A percentile compares a stretch with the other conserved stretches of the same genome.
phyloP scores from a whole-genome alignment of 768 basidiomycete genomes.

The Pulveroboletus sp. region DNA sequence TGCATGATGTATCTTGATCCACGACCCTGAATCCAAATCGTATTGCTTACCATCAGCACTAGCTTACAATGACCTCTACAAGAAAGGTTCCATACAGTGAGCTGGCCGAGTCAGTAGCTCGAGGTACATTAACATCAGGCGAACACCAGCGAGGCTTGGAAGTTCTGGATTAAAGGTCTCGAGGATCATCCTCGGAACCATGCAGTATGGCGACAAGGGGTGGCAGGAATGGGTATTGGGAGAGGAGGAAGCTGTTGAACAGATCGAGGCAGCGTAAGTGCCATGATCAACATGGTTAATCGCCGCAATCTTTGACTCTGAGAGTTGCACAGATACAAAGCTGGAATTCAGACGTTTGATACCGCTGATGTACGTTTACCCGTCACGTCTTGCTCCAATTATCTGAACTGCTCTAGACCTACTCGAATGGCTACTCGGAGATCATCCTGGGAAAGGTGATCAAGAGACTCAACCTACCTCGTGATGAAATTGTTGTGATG shows the following conservation, averaged over 20 bases:
- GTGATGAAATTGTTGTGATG: slow-evolving; percentile 72
- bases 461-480: slow-evolving; percentile 59
- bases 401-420: slow-evolving; percentile 36
- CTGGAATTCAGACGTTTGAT: slow-evolving; percentile 34
- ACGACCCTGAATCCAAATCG: neutral
- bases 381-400: neutral
- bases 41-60: neutral
- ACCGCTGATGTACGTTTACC: slow-evolving; percentile 28
- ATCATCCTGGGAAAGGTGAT: slow-evolving; percentile 67
- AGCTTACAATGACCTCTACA: slow-evolving; percentile 15
- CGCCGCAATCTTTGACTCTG: neutral
- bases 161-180: slow-evolving; percentile 49
- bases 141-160: slow-evolving; percentile 37
- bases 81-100: slow-evolving; percentile 33
- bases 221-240: slow-evolving; percentile 53
- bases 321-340: slow-evolving; percentile 27
- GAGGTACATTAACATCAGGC: neutral
- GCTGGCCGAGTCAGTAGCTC: neutral
- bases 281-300: neutral
- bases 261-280: slow-evolving; percentile 45
- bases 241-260: slow-evolving; percentile 41
- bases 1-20: neutral
- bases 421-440: slow-evolving; percentile 65
- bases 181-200: slow-evolving; percentile 45
- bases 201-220: slow-evolving; percentile 41